Conservation (phyloP, 495 filamentous ascomycete species). For the Neurospora sublineolata region DNA sequence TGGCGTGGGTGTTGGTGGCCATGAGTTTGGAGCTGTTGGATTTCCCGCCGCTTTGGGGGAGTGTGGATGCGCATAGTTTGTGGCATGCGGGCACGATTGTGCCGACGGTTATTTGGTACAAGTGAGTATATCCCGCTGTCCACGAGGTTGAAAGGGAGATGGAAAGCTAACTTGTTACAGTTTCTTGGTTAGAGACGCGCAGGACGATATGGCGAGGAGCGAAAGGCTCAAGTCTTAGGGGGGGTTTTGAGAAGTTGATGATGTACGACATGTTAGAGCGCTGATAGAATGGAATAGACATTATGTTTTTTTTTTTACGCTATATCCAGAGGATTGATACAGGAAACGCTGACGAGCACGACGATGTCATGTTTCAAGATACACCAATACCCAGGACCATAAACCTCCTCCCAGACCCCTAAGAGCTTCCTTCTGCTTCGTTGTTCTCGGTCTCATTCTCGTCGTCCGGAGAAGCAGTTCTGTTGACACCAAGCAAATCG, state of each 20-base stretch:
- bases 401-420: not conserved
- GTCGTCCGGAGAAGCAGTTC: not conserved
- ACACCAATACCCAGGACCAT: not conserved
- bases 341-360: not conserved
- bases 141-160: not conserved
- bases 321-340: not conserved
- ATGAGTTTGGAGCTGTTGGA: slow-evolving; percentile 95
- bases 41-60: slow-evolving; percentile 74
- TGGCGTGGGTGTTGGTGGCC: slow-evolving; percentile 80
- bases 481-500: not conserved
- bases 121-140: slow-evolving; percentile 45
- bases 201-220: slow-evolving; percentile 53
- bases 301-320: not conserved
- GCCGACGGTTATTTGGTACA: slow-evolving; percentile 88
- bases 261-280: not conserved
- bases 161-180: slow-evolving; percentile 27
- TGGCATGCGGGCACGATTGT: slow-evolving; percentile 92
- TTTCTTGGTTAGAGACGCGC: slow-evolving; percentile 66
- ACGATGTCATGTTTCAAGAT: not conserved
- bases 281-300: not conserved
- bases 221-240: slow-evolving; percentile 25
- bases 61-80: slow-evolving; percentile 85
- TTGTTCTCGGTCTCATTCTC: not conserved
- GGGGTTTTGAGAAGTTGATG: not conserved
- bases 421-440: not conserved